A percentile compares a stretch with the other conserved stretches of the same genome.
Conservation (phyloP, 176 grass and related monocot species). For the Lolium perenne region DNA sequence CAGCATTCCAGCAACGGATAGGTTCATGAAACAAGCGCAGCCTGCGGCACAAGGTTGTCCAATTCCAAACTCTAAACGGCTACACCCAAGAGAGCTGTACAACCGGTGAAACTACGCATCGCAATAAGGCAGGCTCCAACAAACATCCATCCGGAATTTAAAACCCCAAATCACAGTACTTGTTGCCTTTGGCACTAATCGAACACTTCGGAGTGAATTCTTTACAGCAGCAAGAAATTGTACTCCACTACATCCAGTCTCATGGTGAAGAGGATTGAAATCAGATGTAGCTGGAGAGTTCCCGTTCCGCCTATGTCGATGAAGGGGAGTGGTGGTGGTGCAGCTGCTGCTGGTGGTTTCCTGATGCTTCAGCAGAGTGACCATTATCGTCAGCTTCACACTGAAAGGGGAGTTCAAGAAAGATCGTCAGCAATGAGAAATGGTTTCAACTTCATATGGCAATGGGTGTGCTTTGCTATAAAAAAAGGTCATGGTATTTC, state of each 20-base stretch:
- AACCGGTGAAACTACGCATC: neutral
- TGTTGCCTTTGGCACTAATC: conserved; percentile 19
- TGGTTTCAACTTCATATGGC: neutral
- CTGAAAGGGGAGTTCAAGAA: conserved; percentile 22
- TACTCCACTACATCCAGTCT: conserved; percentile 9
- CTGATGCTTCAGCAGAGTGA: conserved; percentile 36
- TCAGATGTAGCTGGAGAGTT: conserved; percentile 12
- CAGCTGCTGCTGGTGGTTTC: conserved; percentile 21
- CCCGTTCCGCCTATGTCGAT: conserved; percentile 11
- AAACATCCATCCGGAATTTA: neutral
- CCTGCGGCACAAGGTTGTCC: neutral
- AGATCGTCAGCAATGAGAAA: conserved; percentile 17
- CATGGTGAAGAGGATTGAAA: neutral
- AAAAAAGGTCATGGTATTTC: neutral
- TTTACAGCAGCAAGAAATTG: neutral
- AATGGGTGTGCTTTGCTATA: neutral
- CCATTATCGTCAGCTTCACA: conserved; percentile 37
- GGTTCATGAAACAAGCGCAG: conserved; percentile 16
- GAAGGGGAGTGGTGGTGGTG: neutral
- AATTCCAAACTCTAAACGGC: conserved; percentile 1
- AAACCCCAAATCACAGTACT: conserved; percentile 9
- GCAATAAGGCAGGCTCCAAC: conserved; percentile 21
- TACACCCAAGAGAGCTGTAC: conserved; percentile 39
- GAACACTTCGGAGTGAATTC: neutral
- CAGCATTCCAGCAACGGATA: neutral